Evolutionary conservation across 192 early-diverging fungal species (phyloP).

Genomic region (Coemansia sp.): DNA sequence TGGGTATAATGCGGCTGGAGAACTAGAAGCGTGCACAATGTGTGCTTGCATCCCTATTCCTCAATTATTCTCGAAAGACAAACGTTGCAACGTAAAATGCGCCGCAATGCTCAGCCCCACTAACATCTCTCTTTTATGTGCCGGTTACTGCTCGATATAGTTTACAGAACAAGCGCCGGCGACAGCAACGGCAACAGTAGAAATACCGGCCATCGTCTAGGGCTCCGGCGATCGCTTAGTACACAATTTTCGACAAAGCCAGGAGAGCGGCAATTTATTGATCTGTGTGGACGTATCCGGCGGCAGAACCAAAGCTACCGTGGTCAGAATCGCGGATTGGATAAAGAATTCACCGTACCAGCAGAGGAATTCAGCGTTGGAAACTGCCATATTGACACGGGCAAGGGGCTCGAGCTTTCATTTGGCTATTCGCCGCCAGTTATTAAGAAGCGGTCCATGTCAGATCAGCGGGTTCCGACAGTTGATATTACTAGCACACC

Average conservation of each 20-base stretch:
- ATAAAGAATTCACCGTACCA: slow-evolving; percentile 5
- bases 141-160: slow-evolving; percentile 9
- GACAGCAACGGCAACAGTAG: slow-evolving; percentile 14
- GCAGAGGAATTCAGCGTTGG: slow-evolving; percentile 5
- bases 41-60: too few species aligned
- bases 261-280: slow-evolving; percentile 17
- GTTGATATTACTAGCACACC: slow-evolving; percentile 12
- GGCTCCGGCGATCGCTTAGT: slow-evolving; percentile 40
- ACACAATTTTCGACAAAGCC: slow-evolving; percentile 15
- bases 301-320: neutral
- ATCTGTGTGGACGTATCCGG: slow-evolving; percentile 14
- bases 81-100: too few species aligned
- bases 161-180: slow-evolving; percentile 9
- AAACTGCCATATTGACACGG: slow-evolving; percentile 3
- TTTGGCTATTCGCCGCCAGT: neutral
- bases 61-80: too few species aligned
- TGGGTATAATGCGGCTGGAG: too few species aligned
- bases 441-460: too few species aligned
- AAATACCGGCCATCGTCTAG: slow-evolving; percentile 8
- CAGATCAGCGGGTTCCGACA: neutral
- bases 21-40: too few species aligned
- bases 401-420: slow-evolving; percentile 9
- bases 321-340: slow-evolving; percentile 5
- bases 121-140: neutral
- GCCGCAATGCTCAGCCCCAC: too few species aligned